Evolutionary conservation across 164 flowering plant species (phyloP).

Genomic region (Chimonanthus salicifolius): DNA sequence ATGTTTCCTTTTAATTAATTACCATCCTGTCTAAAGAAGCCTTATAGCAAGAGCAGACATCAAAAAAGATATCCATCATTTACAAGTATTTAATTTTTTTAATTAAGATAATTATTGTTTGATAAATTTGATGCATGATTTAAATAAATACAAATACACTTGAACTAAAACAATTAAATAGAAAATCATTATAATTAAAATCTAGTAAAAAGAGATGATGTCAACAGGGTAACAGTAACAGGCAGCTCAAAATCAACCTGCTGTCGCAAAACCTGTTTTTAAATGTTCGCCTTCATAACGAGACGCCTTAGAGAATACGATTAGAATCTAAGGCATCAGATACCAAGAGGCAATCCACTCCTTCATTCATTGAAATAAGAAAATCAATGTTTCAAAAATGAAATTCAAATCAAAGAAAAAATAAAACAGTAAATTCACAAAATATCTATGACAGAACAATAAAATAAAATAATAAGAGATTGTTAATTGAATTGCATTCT

Average conservation of each 20-base stretch:
- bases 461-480: not conserved
- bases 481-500: slow-evolving; percentile 13
- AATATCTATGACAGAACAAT: not conserved
- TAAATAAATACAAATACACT: too few relatives aligned
- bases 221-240: slow-evolving; percentile 20
- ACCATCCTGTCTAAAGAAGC: too few relatives aligned
- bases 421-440: not conserved
- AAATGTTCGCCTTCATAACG: slow-evolving; percentile 16
- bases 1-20: too few relatives aligned
- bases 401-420: not conserved
- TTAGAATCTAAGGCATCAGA: slow-evolving; percentile 12
- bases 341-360: slow-evolving; percentile 10
- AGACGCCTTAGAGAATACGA: slow-evolving; percentile 9
- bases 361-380: too few relatives aligned
- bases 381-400: too few relatives aligned
- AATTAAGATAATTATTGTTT: too few relatives aligned
- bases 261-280: slow-evolving; percentile 20
- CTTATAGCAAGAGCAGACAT: too few relatives aligned
- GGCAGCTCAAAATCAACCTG: slow-evolving; percentile 11
- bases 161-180: too few relatives aligned
- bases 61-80: too few relatives aligned
- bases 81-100: too few relatives aligned
- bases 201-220: not conserved
- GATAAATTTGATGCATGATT: too few relatives aligned
- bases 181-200: too few relatives aligned